Evolutionary conservation across 2,329 filamentous ascomycete genomes (phyloP).

Genomic region (Tolypocladium endophyticum): DNA sequence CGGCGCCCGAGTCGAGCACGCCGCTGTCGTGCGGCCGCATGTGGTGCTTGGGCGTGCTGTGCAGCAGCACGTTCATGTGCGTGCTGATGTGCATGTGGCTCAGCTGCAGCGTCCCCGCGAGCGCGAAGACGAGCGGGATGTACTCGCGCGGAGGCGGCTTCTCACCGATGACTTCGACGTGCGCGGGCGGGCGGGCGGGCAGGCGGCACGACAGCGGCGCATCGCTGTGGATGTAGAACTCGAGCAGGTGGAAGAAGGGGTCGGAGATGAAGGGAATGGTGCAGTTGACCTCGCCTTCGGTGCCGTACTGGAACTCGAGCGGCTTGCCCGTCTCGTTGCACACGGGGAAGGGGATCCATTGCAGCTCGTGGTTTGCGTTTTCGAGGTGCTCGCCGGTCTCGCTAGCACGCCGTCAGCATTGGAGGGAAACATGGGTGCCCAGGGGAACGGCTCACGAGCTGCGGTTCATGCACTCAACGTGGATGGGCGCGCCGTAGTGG

Average conservation of each 20-base stretch:
- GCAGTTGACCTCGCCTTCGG: conserved; percentile 73
- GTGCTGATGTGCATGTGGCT: conserved; percentile 87
- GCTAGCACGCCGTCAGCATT: conserved; percentile 29
- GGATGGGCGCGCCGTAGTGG: conserved; percentile 55
- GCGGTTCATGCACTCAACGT: conserved; percentile 64
- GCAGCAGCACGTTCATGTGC: conserved; percentile 80
- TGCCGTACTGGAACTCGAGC: conserved; percentile 77
- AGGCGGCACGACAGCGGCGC: conserved; percentile 86
- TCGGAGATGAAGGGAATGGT: conserved; percentile 69
- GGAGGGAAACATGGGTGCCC: too few relatives aligned
- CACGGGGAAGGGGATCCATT: conserved; percentile 83
- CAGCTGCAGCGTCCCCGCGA: conserved; percentile 79
- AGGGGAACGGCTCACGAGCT: conserved; percentile 44
- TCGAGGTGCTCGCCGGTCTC: conserved; percentile 87
- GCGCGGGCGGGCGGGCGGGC: conserved; percentile 58
- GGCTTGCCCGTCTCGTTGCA: conserved; percentile 82
- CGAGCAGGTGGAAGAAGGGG: conserved; percentile 77
- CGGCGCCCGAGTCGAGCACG: conserved; percentile 76
- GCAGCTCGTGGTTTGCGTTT: conserved; percentile 66
- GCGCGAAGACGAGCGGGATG: conserved; percentile 77
- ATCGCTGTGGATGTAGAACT: conserved; percentile 98
- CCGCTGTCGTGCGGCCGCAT: conserved; percentile 57
- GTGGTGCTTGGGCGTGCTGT: conserved; percentile 54
- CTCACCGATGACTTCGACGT: conserved; percentile 45
- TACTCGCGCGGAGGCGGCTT: conserved; percentile 45